Evolutionary conservation across 2,329 filamentous ascomycete species (phyloP), one percentile per base, ranked within the genome.

Genomic region (Celoporthe dispersa): DNA sequence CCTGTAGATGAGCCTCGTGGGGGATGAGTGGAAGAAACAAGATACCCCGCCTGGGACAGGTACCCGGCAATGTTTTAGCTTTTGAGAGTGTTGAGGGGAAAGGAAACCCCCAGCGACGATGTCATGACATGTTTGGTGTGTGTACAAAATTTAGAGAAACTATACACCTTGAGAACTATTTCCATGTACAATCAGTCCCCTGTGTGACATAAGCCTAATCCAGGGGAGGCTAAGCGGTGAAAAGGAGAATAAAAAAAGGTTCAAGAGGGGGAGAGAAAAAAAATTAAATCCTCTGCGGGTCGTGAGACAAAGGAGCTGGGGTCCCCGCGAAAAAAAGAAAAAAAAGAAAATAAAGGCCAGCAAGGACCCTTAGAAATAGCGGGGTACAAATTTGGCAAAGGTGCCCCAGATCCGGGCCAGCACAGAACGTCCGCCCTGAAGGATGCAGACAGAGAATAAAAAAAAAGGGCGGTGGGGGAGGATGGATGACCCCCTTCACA

Each of bases 401-500:
- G 41, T 39, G 37, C 57, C 57, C 55, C 66, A 33, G 41, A 39
- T 62, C 35, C 14, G 16, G 44, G 44, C 55, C 63, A 55, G 16
- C 39, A 51, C 62, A 33, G 14, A 19, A 33, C 12, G 33, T 19
- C 22, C 25, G 41, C 22, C 55, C 55, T 33, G 28, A 61, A 62
- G 44, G 57, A 39, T 67, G 66, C 41, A 41, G 44, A 48, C 44
- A 9, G 44, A 48, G 37, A 14, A 64, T 39, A 31, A 44, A 19
- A 25, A 44, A 19, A 63, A 62, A 41, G n/a, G 59, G 66, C 66
- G 66, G 66, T 63, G 59, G 66, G 55, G 25, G 37, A 39, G 57
- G 66, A 37, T 37, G n/a, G 33, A 41, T 64, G 39, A 3, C 16
- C 19, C 62, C 37, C 62, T 51, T 48, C 41, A 33, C 62, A 19